phyloP scores from a whole-genome alignment of 495 filamentous ascomycete genomes.

The Aspergillus haitiensis region DNA sequence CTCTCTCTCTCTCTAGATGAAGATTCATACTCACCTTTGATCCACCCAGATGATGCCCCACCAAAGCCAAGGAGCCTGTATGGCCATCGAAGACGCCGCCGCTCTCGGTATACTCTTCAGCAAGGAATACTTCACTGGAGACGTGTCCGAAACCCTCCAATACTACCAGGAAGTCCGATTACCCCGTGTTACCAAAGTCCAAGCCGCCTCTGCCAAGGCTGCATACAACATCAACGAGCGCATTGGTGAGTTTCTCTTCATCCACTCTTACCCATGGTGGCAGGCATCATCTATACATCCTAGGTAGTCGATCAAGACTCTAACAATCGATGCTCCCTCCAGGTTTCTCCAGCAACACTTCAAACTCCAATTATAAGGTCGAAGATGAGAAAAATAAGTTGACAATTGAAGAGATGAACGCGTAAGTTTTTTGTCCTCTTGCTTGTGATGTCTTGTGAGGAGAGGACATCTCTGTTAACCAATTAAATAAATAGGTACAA shows the following conservation, averaged over 20 bases:
- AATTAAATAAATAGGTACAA: conserved; percentile 40
- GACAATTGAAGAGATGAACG: conserved; percentile 56
- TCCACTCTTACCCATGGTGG: neutral
- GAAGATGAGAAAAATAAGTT: conserved; percentile 48
- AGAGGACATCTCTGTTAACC: too few relatives aligned
- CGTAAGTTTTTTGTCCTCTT: conserved; percentile 31
- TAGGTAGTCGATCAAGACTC: neutral
- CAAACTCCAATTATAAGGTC: conserved; percentile 46
- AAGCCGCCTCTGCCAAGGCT: conserved; percentile 47
- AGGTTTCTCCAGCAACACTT: conserved; percentile 50
- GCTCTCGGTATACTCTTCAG: conserved; percentile 49
- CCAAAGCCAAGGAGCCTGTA: conserved; percentile 52
- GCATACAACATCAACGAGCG: conserved; percentile 52
- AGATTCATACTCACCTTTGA: neutral
- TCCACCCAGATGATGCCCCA: conserved; percentile 48
- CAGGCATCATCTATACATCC: neutral
- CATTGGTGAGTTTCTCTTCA: conserved; percentile 37
- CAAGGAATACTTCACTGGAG: conserved; percentile 40
- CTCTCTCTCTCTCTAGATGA: neutral
- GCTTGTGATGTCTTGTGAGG: too few relatives aligned
- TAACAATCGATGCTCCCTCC: conserved; percentile 1
- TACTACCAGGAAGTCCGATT: conserved; percentile 48
- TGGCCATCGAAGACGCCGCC: conserved; percentile 54
- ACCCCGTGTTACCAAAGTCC: conserved; percentile 46
- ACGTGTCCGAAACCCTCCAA: conserved; percentile 39